Conservation (phyloP, 768 basidiomycete species). For the Psilocybe tampanensis region DNA sequence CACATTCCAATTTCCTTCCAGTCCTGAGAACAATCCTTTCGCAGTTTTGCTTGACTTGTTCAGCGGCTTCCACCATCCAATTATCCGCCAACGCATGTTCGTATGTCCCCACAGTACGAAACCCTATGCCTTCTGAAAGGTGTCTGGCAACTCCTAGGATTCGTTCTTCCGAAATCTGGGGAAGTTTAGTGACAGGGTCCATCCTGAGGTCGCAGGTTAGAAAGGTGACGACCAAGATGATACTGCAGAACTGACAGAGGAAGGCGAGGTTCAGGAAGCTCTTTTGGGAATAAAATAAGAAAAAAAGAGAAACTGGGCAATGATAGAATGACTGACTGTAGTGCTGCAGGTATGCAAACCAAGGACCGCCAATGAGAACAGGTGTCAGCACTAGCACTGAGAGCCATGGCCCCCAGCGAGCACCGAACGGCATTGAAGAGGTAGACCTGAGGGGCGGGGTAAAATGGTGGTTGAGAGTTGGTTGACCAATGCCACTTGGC, state of each 20-base stretch:
- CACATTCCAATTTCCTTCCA: constrained; percentile 76
- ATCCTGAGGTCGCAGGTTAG: constrained; percentile 25
- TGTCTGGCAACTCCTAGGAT: constrained; percentile 65
- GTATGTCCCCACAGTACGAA: constrained; percentile 85
- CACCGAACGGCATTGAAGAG: constrained; percentile 26
- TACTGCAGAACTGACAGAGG: constrained; percentile 45
- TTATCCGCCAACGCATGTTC: constrained; percentile 86
- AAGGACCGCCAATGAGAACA: constrained; percentile 51
- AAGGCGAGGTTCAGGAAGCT: constrained; percentile 57
- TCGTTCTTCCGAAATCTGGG: constrained; percentile 72
- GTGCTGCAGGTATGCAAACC: constrained; percentile 50
- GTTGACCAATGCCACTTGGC: neutral
- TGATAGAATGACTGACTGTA: constrained; percentile 37
- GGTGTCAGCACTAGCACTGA: constrained; percentile 59
- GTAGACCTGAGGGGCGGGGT: constrained; percentile 2
- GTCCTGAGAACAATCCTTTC: constrained; percentile 47
- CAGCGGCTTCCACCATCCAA: constrained; percentile 76
- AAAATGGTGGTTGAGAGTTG: neutral
- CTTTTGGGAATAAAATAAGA: constrained; percentile 30
- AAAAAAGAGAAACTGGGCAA: neutral
- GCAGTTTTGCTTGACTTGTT: constrained; percentile 63
- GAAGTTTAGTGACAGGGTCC: constrained; percentile 56
- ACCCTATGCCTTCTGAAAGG: constrained; percentile 87
- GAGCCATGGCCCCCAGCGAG: constrained; percentile 59
- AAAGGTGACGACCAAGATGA: neutral